Conservation (phyloP, 768 basidiomycete species). For the Hypsizygus marmoreus region DNA sequence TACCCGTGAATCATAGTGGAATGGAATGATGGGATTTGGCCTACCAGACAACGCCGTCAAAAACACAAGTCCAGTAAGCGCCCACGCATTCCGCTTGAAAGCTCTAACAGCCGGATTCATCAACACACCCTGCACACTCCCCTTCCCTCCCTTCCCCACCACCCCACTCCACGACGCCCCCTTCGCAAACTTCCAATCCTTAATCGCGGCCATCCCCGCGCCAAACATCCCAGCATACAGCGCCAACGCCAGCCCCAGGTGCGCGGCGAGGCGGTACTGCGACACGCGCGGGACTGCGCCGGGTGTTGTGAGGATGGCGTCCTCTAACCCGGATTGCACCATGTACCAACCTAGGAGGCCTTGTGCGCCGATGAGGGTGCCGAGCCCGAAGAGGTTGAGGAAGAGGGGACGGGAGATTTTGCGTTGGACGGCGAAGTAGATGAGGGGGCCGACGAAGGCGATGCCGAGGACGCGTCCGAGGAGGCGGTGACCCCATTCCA, state of each 20-base stretch:
- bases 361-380: slow-evolving; percentile 84
- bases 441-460: slow-evolving; percentile 80
- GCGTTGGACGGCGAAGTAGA: slow-evolving; percentile 75
- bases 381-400: slow-evolving; percentile 68
- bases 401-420: slow-evolving; percentile 67
- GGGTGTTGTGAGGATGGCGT: slow-evolving; percentile 75
- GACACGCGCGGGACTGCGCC: slow-evolving; percentile 92
- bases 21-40: slow-evolving; percentile 17
- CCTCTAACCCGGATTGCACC: slow-evolving; percentile 95
- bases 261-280: slow-evolving; percentile 94
- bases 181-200: slow-evolving; percentile 76
- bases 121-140: slow-evolving; percentile 47
- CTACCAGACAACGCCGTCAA: slow-evolving; percentile 90
- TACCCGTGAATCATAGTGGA: neutral
- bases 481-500: slow-evolving; percentile 97
- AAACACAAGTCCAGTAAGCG: slow-evolving; percentile 78
- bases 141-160: slow-evolving; percentile 19
- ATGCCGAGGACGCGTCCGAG: slow-evolving; percentile 87
- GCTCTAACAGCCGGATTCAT: slow-evolving; percentile 56
- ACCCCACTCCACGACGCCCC: slow-evolving; percentile 62
- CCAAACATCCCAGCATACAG: slow-evolving; percentile 94
- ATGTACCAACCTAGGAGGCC: slow-evolving; percentile 98
- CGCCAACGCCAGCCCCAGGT: slow-evolving; percentile 87
- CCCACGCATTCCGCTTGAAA: slow-evolving; percentile 62
- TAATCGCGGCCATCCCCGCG: slow-evolving; percentile 70